Percentiles rank a stretch among this genome's conserved stretches.
phyloP scores from a whole-genome alignment of 768 basidiomycete species.

The Termitomyces sp. region DNA sequence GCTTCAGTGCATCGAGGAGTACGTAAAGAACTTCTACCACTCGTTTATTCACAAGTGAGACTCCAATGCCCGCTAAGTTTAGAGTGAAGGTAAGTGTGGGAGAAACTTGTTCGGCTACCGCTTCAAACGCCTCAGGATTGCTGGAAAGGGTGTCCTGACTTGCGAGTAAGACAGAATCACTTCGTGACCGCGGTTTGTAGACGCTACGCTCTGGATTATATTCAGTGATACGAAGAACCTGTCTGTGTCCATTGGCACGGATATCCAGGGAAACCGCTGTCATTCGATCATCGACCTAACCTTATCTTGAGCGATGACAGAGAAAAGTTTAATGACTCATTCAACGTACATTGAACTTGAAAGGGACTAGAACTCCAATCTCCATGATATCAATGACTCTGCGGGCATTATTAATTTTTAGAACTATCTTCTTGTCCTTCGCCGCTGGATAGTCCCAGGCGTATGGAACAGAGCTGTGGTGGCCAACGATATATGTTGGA shows the following conservation, averaged over 20 bases:
- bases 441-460: conserved; percentile 94
- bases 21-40: conserved; percentile 89
- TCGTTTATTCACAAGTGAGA: conserved; percentile 86
- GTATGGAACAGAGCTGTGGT: conserved; percentile 57
- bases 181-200: conserved; percentile 72
- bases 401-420: conserved; percentile 55
- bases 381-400: conserved; percentile 88
- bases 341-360: conserved; percentile 68
- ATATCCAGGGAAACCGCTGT: conserved; percentile 84
- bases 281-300: conserved; percentile 50
- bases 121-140: conserved; percentile 77
- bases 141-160: conserved; percentile 70
- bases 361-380: conserved; percentile 88
- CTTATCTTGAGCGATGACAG: not conserved
- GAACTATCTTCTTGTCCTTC: conserved; percentile 69
- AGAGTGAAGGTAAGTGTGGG: conserved; percentile 64
- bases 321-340: not conserved
- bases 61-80: conserved; percentile 84
- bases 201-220: conserved; percentile 83
- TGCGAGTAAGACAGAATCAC: conserved; percentile 38
- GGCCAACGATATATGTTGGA: conserved; percentile 50
- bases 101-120: conserved; percentile 67
- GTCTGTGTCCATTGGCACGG: conserved; percentile 80
- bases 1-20: conserved; percentile 69
- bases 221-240: conserved; percentile 80